Evolutionary conservation across 305 asterid genomes (phyloP).

Genomic region (Fraxinus baroniana): DNA sequence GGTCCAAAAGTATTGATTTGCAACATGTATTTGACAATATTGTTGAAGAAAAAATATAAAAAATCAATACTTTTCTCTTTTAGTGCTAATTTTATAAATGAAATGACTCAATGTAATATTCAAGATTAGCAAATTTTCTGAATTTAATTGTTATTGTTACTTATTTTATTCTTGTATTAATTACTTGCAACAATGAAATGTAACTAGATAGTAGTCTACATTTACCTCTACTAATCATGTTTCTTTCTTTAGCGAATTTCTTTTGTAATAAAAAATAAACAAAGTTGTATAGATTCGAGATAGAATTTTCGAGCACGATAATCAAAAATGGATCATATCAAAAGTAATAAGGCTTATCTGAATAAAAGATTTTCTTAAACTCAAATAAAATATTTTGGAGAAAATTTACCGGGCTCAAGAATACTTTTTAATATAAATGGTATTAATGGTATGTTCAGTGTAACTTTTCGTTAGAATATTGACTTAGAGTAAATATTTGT

Average conservation of each 20-base stretch:
- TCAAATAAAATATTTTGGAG: too few relatives aligned
- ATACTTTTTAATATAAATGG: background rate
- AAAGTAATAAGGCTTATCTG: background rate
- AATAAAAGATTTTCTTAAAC: background rate
- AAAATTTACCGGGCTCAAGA: background rate
- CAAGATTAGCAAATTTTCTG: background rate
- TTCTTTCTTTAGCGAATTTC: background rate
- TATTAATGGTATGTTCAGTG: background rate
- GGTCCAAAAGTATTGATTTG: background rate
- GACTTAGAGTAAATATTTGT: too few relatives aligned
- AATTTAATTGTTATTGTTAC: too few relatives aligned
- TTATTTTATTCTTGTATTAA: too few relatives aligned
- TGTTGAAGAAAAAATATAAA: too few relatives aligned
- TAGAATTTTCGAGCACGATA: background rate
- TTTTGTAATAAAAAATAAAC: background rate
- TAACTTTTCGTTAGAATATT: too few relatives aligned
- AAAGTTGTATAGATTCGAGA: background rate
- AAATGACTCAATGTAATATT: background rate
- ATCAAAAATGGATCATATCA: background rate
- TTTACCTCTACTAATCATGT: background rate
- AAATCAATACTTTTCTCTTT: too few relatives aligned
- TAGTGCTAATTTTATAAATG: too few relatives aligned
- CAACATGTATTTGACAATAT: too few relatives aligned
- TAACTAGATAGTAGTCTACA: background rate
- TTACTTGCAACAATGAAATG: background rate